A percentile compares a stretch with the other conserved stretches of the same genome.
Conservation (phyloP, 305 asterid genomes). For the Solanum aculeatissimum region DNA sequence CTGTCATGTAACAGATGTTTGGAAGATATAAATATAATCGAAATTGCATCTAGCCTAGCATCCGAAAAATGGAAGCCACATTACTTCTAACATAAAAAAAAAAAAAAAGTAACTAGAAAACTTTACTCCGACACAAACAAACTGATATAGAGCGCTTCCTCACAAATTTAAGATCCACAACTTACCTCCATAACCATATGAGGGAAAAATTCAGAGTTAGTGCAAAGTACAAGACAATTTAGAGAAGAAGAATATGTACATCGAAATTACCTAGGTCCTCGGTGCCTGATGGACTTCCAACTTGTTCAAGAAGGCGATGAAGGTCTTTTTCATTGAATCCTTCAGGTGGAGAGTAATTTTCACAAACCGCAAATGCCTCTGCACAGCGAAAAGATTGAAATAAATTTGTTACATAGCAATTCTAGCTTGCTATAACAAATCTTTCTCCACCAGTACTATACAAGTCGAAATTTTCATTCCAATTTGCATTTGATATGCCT, state of each 20-base stretch:
- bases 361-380: slow-evolving; percentile 98
- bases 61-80: neutral
- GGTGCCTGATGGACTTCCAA: slow-evolving; percentile 92
- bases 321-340: slow-evolving; percentile 85
- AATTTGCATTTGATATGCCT: neutral
- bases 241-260: neutral
- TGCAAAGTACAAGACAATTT: neutral
- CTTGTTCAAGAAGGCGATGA: slow-evolving; percentile 76
- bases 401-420: neutral
- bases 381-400: neutral
- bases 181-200: neutral
- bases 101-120: neutral
- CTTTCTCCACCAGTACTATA: neutral
- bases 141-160: neutral
- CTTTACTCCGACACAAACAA: neutral
- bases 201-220: neutral
- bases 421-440: neutral
- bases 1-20: slow-evolving; percentile 23
- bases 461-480: neutral
- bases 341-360: slow-evolving; percentile 88
- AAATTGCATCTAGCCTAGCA: neutral
- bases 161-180: neutral
- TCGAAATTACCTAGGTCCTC: slow-evolving; percentile 57
- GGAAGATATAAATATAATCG: neutral
- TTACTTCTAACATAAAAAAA: neutral